A percentile compares a stretch with the other conserved stretches of the same genome.
phyloP scores from a whole-genome alignment of 805 yeast species.

The Brettanomyces anomalus region DNA sequence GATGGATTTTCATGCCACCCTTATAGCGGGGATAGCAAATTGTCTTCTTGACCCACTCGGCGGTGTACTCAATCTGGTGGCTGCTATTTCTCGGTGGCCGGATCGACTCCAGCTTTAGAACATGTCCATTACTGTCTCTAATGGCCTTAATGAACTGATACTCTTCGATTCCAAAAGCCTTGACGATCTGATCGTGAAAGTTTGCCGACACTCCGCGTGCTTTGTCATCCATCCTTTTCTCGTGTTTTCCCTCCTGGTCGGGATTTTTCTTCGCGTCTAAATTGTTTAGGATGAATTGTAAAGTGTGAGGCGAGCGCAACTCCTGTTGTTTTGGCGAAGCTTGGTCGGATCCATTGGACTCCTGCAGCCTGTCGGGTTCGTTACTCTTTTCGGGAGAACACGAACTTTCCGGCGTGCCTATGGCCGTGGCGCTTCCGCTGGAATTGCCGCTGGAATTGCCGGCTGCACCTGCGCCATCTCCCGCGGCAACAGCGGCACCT shows the following conservation, averaged over 20 bases:
- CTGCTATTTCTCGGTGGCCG: slow-evolving; percentile 9
- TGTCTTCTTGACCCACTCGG: slow-evolving; percentile 30
- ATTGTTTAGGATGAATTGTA: background rate
- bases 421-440: too few relatives aligned
- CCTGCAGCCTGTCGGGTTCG: background rate
- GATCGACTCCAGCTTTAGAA: slow-evolving; percentile 29
- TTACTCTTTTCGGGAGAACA: too few relatives aligned
- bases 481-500: background rate
- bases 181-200: slow-evolving; percentile 12
- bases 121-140: slow-evolving; percentile 29
- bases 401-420: too few relatives aligned
- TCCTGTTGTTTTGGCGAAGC: background rate
- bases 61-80: slow-evolving; percentile 11
- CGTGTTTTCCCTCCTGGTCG: background rate
- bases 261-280: background rate
- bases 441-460: too few relatives aligned
- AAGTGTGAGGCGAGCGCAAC: background rate
- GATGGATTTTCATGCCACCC: slow-evolving; percentile 33
- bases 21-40: slow-evolving; percentile 37
- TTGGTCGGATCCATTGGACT: background rate
- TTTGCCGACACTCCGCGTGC: slow-evolving; percentile 5
- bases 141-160: slow-evolving; percentile 30
- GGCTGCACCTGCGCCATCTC: too few relatives aligned
- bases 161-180: slow-evolving; percentile 9
- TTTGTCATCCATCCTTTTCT: background rate